Conservation (phyloP, 768 basidiomycete species). For the Trametes villosa region DNA sequence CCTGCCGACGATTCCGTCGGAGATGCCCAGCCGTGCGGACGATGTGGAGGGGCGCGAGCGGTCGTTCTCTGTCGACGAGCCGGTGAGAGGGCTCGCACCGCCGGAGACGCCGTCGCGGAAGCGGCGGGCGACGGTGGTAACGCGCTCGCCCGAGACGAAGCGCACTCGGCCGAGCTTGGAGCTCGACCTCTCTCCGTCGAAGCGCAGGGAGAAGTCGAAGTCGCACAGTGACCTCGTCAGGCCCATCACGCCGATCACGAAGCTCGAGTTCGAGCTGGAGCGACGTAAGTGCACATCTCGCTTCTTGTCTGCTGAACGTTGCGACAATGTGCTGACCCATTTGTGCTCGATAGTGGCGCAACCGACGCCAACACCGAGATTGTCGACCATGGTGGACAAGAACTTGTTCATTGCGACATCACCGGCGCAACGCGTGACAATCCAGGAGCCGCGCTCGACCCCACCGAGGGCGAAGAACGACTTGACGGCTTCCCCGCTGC, state of each 20-base stretch:
- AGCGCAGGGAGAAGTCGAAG: constrained; percentile 65
- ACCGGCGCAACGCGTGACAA: constrained; percentile 45
- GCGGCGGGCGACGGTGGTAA: constrained; percentile 70
- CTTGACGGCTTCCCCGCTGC: constrained; percentile 61
- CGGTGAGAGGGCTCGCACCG: constrained; percentile 20
- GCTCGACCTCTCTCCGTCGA: constrained; percentile 62
- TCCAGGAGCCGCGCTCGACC: constrained; percentile 57
- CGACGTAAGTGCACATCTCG: constrained; percentile 50
- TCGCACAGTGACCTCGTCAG: constrained; percentile 67
- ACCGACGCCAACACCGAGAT: constrained; percentile 42
- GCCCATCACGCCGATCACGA: constrained; percentile 68
- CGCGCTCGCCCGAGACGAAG: constrained; percentile 56
- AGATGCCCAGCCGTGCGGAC: constrained; percentile 24
- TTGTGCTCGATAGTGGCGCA: constrained; percentile 24
- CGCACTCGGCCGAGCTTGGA: constrained; percentile 31
- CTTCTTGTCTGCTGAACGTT: background rate
- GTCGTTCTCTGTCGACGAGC: background rate
- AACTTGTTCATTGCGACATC: constrained; percentile 68
- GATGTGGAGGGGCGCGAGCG: constrained; percentile 2
- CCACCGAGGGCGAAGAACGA: constrained; percentile 51
- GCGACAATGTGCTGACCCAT: background rate
- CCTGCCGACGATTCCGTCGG: constrained; percentile 32
- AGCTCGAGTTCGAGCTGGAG: constrained; percentile 66
- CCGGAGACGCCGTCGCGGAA: constrained; percentile 40
- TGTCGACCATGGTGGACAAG: constrained; percentile 71